Conservation (phyloP, 2,329 filamentous ascomycete species). For the Colletotrichum salicis region DNA sequence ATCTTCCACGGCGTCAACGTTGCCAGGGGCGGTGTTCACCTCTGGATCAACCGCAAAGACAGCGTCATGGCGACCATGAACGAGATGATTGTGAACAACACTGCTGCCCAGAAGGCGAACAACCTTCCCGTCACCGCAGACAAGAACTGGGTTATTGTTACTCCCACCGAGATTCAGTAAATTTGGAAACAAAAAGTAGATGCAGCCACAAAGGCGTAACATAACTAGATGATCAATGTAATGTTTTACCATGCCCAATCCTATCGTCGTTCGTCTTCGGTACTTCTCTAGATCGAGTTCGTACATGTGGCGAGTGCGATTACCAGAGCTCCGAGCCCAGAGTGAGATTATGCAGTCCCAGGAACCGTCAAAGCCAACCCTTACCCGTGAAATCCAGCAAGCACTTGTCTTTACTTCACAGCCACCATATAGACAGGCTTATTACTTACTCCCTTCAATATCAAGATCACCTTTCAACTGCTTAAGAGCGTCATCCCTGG, state of each 20-base stretch:
- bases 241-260: neutral
- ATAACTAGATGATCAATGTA: neutral
- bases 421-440: too few relatives aligned
- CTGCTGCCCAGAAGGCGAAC: slow-evolving; percentile 47
- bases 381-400: too few relatives aligned
- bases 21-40: slow-evolving; percentile 51
- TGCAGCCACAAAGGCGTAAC: neutral
- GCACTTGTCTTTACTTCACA: too few relatives aligned
- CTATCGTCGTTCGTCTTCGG: too few relatives aligned
- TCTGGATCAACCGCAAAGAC: slow-evolving; percentile 54
- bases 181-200: neutral
- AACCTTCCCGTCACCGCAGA: slow-evolving; percentile 52
- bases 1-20: slow-evolving; percentile 56
- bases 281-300: too few relatives aligned
- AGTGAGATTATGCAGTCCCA: too few relatives aligned
- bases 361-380: too few relatives aligned
- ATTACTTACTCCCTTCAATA: too few relatives aligned
- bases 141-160: slow-evolving; percentile 57
- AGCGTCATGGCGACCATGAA: slow-evolving; percentile 47
- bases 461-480: too few relatives aligned
- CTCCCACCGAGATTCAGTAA: slow-evolving; percentile 51
- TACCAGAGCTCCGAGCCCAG: too few relatives aligned
- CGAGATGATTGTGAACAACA: slow-evolving; percentile 49
- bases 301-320: too few relatives aligned
- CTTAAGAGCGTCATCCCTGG: too few relatives aligned